Evolutionary conservation across 257 asterid species (phyloP).

Genomic region (Fraxinus pennsylvanica): DNA sequence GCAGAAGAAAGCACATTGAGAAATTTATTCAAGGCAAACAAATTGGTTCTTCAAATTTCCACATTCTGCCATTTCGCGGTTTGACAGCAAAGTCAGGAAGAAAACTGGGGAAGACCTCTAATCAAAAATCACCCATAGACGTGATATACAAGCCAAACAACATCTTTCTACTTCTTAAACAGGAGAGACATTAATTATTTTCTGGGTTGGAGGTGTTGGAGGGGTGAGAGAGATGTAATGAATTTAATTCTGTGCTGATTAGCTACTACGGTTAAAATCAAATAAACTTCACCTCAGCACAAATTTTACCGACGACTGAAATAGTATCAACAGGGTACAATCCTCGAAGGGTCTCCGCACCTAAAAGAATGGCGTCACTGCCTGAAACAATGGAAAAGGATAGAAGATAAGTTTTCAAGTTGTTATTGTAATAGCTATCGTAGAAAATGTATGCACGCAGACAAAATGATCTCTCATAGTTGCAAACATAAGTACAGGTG

Average conservation of each 20-base stretch:
- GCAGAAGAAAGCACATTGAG: conserved; percentile 15
- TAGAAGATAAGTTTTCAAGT: conserved; percentile 12
- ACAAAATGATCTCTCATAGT: background rate
- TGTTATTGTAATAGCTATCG: background rate
- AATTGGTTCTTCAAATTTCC: background rate
- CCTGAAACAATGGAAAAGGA: conserved; percentile 38
- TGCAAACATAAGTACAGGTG: background rate
- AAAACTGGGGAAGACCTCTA: background rate
- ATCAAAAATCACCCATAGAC: background rate
- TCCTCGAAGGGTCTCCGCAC: conserved; percentile 64
- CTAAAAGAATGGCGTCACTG: conserved; percentile 58
- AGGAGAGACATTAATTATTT: background rate
- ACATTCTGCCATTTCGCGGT: background rate
- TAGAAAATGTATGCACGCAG: background rate
- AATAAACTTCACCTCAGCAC: conserved; percentile 50
- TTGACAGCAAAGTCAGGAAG: background rate
- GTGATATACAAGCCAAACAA: background rate
- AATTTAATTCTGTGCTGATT: background rate
- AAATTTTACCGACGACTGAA: conserved; percentile 76
- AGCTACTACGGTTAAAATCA: conserved; percentile 4
- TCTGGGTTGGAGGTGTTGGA: background rate
- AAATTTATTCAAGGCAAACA: background rate
- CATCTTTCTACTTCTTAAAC: background rate
- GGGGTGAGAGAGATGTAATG: background rate
- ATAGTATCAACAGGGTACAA: conserved; percentile 56